These are phyloP conservation scores for Neurospora crassa DNA, from an alignment of 2,329 filamentous ascomycete species.

Conservation along the genomic window DNA sequence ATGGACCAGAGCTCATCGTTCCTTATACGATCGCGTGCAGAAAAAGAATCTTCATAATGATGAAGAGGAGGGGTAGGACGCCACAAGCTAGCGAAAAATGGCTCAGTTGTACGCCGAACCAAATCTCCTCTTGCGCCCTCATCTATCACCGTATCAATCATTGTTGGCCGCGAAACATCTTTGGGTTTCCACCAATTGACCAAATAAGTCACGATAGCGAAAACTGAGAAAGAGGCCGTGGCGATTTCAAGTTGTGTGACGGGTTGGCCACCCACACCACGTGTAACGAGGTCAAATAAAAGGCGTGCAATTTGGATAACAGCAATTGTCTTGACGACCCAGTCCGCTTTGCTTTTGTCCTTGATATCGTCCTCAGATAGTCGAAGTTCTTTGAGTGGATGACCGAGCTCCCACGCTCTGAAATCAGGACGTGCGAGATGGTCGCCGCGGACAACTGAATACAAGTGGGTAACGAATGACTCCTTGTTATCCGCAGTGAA, in stretches of 20 bases:
- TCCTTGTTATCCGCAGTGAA: not conserved
- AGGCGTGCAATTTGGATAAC: no score
- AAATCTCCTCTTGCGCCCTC: not conserved
- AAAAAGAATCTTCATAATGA: not conserved
- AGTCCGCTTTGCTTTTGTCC: no score
- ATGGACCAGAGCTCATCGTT: not conserved
- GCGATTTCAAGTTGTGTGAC: no score
- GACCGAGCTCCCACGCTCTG: no score
- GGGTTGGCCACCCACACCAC: no score
- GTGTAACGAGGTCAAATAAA: no score
- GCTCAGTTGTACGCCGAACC: not conserved
- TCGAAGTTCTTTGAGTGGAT: no score
- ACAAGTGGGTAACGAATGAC: not conserved
- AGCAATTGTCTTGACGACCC: no score
- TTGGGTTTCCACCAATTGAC: not conserved
- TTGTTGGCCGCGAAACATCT: not conserved
- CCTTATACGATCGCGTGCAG: fast-evolving
- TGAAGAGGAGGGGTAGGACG: not conserved
- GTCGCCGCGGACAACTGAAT: not conserved
- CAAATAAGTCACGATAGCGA: not conserved
- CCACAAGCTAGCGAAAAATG: not conserved
- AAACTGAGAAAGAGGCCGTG: not conserved
- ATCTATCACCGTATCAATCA: not conserved
- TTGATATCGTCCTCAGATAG: no score
- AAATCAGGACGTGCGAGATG: not conserved